Base-by-base conservation (phyloP, 805 yeast species). In the Candida awuae region DNA sequence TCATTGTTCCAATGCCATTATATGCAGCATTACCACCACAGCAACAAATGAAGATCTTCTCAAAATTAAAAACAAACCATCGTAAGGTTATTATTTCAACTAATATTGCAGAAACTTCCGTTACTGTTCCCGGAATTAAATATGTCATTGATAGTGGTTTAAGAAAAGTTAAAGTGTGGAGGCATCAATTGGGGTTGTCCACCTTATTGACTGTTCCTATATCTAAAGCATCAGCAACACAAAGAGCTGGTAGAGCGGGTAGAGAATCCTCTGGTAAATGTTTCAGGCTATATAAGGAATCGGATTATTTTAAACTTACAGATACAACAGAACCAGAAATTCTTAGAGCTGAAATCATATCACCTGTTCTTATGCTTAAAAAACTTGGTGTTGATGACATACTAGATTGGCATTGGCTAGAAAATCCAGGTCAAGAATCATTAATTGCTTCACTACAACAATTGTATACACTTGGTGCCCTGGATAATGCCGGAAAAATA, bases 211-310 rank as follows among this genome's bases (percentile, higher is more conserved):
- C 96, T 0, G 86, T 92, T 1, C 92, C 98, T 1, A 80, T 92
- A 17, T 87, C 97, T 0, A 85, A 83, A 53, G 94, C 97, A 0
- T 83, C 95, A 29, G 98, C 97, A 0, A 75, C 84, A 26, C 99
- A 92, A 65, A 69, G 99, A 61, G 78, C 88, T 33, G 99, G 99
- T 58, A 84, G 99, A 70, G 97, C 99, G n/a, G 99, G 99, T 45
- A 85, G 99, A 75, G 97, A 92, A 62, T 71, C 77, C 14, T 75
- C 82, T 22, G 99, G 99, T 31, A 90, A 90, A 58, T 84, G 92
- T 32, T 92, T 70, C 61, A 65, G 97, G 43, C 62, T 92, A 27
- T 92, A 81, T 58, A 77, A 84, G 35, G 97, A 90, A 50, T 56
- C 63, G 1, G 80, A 84, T 42, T 90, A 74, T 51, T 42, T 59